Conservation (phyloP, 2,329 filamentous ascomycete species). For the Colletotrichum incanum region DNA sequence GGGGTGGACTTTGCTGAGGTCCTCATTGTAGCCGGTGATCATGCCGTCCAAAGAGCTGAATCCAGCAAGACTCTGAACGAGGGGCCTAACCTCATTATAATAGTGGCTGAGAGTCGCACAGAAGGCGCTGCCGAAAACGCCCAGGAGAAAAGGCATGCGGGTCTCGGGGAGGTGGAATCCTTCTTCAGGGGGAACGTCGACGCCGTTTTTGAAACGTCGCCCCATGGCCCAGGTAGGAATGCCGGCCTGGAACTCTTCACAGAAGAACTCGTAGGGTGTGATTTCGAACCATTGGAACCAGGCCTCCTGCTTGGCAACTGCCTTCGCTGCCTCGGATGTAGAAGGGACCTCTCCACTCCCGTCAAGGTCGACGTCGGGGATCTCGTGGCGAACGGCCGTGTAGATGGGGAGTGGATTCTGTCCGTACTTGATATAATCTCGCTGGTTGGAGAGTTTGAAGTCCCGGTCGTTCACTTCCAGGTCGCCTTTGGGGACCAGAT, state of each 20-base stretch:
- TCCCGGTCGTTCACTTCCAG: slow-evolving; percentile 82
- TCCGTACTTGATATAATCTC: slow-evolving; percentile 81
- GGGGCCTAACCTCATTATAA: slow-evolving; percentile 91
- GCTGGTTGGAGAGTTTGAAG: slow-evolving; percentile 92
- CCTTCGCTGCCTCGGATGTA: slow-evolving; percentile 65
- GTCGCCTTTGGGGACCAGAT: slow-evolving; percentile 90
- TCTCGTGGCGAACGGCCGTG: slow-evolving; percentile 95
- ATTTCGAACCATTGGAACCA: slow-evolving; percentile 99
- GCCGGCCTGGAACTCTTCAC: slow-evolving; percentile 90
- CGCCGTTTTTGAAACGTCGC: slow-evolving; percentile 82
- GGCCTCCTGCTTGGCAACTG: slow-evolving; percentile 74
- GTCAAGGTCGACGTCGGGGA: slow-evolving; percentile 75
- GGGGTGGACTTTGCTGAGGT: slow-evolving; percentile 92
- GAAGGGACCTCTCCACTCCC: slow-evolving; percentile 52
- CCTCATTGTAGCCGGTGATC: slow-evolving; percentile 82
- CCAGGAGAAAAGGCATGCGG: slow-evolving; percentile 86
- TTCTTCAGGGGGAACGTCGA: slow-evolving; percentile 74
- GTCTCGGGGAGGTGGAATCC: slow-evolving; percentile 86
- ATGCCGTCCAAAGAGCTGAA: slow-evolving; percentile 85
- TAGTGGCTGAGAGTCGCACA: slow-evolving; percentile 97
- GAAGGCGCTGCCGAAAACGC: slow-evolving; percentile 97
- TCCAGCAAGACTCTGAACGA: slow-evolving; percentile 82
- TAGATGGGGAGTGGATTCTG: slow-evolving; percentile 94
- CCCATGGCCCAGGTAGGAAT: slow-evolving; percentile 97
- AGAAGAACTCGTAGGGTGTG: slow-evolving; percentile 95